These are phyloP conservation scores for Talaromyces sp. DNA, from an alignment of 2,329 filamentous ascomycete genomes.

Conservation along the genomic window DNA sequence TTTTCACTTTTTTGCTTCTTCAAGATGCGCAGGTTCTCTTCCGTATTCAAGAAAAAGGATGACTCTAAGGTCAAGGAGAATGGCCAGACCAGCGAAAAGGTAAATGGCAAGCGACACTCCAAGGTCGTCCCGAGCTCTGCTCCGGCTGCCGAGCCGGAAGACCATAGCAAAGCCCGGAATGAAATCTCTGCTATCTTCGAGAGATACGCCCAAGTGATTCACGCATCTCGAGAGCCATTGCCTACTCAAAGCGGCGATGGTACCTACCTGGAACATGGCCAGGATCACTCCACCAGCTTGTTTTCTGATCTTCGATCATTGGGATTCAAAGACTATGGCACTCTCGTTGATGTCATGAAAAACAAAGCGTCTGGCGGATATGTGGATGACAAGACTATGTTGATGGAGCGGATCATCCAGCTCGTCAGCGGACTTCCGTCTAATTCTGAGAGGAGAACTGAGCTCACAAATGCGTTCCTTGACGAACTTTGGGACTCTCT, in stretches of 20 bases:
- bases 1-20: constrained; percentile 3
- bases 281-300: constrained; percentile 50
- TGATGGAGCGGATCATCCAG: constrained; percentile 70
- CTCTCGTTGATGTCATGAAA: constrained; percentile 59
- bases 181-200: constrained; percentile 42
- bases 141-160: constrained; percentile 21
- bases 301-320: constrained; percentile 58
- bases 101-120: constrained; percentile 31
- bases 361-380: constrained; percentile 62
- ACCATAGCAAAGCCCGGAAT: constrained; percentile 34
- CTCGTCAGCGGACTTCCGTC: constrained; percentile 63
- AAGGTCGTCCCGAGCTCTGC: constrained; percentile 27
- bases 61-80: constrained; percentile 34
- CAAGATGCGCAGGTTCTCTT: constrained; percentile 37
- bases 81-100: constrained; percentile 13
- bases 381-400: constrained; percentile 71
- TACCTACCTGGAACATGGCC: constrained; percentile 50
- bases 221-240: constrained; percentile 58
- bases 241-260: constrained; percentile 63
- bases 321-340: constrained; percentile 57
- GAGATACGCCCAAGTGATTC: constrained; percentile 46
- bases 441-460: constrained; percentile 58
- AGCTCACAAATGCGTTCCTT: constrained; percentile 66
- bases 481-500: constrained; percentile 67
- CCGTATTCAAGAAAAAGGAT: constrained; percentile 39